A percentile compares a stretch with the other conserved stretches of the same genome.
phyloP scores from a whole-genome alignment of 306 rosid species.

The Dryas drummondii region DNA sequence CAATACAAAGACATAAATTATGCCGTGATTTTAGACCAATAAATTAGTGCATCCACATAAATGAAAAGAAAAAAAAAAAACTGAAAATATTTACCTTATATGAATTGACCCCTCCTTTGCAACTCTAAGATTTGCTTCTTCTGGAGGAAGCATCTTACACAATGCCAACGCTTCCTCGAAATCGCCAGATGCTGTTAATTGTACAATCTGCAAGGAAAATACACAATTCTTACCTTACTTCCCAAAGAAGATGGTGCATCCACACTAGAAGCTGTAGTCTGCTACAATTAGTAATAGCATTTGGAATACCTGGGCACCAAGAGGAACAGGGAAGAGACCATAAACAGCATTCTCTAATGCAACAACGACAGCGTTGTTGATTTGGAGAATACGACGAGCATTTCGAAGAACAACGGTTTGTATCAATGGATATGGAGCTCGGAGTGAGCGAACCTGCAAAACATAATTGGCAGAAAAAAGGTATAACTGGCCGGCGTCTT shows the following conservation, averaged over 20 bases:
- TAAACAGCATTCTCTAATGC: conserved; percentile 75
- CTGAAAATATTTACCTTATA: conserved; percentile 58
- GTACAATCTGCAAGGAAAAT: conserved; percentile 71
- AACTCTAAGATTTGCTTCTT: conserved; percentile 89
- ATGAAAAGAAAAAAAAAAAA: conserved; percentile 16
- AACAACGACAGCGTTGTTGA: conserved; percentile 59
- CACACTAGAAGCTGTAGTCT: neutral
- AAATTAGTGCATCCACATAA: neutral
- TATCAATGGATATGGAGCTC: conserved; percentile 81
- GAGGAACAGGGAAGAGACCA: conserved; percentile 95
- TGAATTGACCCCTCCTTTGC: conserved; percentile 98
- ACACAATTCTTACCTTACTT: conserved; percentile 24
- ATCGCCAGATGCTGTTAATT: conserved; percentile 95
- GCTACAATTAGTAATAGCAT: conserved; percentile 1
- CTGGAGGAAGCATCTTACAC: conserved; percentile 98
- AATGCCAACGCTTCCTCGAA: conserved; percentile 97
- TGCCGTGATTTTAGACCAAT: neutral
- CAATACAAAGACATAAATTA: neutral
- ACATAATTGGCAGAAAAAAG: conserved; percentile 21
- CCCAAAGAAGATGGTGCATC: conserved; percentile 1
- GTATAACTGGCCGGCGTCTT: conserved; percentile 20
- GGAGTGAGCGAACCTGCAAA: conserved; percentile 85
- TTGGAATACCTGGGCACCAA: conserved; percentile 88
- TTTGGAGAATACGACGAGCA: conserved; percentile 68
- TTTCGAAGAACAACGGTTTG: conserved; percentile 89